Percentiles rank a stretch among this genome's conserved stretches.
Evolutionary conservation across 1,284 basidiomycete genomes (phyloP).

Genomic region (Ustilago hordei): DNA sequence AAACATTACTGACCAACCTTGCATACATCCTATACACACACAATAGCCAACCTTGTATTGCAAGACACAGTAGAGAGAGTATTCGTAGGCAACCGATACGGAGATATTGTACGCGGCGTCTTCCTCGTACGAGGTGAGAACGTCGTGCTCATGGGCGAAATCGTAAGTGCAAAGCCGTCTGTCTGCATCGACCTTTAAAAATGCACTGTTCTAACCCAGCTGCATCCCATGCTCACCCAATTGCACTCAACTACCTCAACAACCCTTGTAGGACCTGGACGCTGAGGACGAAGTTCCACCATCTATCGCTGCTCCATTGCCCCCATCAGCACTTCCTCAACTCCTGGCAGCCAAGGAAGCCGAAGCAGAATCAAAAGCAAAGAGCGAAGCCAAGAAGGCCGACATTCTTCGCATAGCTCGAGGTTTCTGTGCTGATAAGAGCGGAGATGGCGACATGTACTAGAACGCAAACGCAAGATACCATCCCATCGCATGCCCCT

Average conservation of each 20-base stretch:
- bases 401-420: conserved; percentile 56
- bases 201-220: neutral
- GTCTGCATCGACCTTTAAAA: neutral
- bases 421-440: conserved; percentile 66
- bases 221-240: neutral
- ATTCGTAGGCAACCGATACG: conserved; percentile 75
- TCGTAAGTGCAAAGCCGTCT: conserved; percentile 75
- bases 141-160: conserved; percentile 95
- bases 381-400: conserved; percentile 59
- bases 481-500: neutral
- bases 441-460: conserved; percentile 67
- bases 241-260: neutral
- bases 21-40: neutral
- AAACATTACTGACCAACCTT: neutral
- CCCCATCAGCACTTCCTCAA: conserved; percentile 55
- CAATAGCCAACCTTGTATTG: conserved; percentile 86
- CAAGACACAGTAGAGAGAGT: conserved; percentile 78
- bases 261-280: conserved; percentile 57
- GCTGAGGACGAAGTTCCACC: conserved; percentile 65
- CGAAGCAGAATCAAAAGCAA: conserved; percentile 57
- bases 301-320: conserved; percentile 58
- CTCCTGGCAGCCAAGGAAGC: conserved; percentile 56
- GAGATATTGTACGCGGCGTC: conserved; percentile 86
- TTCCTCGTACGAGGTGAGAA: conserved; percentile 98
- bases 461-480: conserved; percentile 27